phyloP scores from a whole-genome alignment of 768 basidiomycete genomes.

The Termitomyces sp. region DNA sequence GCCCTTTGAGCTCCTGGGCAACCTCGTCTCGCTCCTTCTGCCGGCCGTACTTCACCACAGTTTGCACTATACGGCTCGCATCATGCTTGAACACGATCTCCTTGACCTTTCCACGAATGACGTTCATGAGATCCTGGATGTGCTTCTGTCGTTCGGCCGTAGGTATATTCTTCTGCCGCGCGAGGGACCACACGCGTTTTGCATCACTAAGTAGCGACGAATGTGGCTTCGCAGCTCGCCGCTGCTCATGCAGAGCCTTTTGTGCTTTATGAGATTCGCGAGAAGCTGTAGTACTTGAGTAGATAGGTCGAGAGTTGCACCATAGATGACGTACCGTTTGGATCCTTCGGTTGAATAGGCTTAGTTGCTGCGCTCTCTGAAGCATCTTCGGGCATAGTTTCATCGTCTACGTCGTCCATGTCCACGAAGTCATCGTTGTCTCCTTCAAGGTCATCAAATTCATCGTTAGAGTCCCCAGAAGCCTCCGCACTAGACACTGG shows the following conservation, averaged over 20 bases:
- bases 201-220: slow-evolving; percentile 63
- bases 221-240: slow-evolving; percentile 75
- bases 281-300: slow-evolving; percentile 33
- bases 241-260: slow-evolving; percentile 58
- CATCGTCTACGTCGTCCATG: slow-evolving; percentile 28
- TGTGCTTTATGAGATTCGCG: slow-evolving; percentile 72
- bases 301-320: not conserved
- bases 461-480: slow-evolving; percentile 37
- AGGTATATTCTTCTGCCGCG: slow-evolving; percentile 66
- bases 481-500: slow-evolving; percentile 24
- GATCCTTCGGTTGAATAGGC: slow-evolving; percentile 37
- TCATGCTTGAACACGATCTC: slow-evolving; percentile 91
- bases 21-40: slow-evolving; percentile 75
- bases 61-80: slow-evolving; percentile 82
- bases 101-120: slow-evolving; percentile 75
- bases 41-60: slow-evolving; percentile 75
- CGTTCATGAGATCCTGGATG: slow-evolving; percentile 65
- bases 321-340: slow-evolving; percentile 44
- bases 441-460: slow-evolving; percentile 28
- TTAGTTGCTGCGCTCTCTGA: slow-evolving; percentile 16
- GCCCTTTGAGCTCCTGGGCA: slow-evolving; percentile 77
- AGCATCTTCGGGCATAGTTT: slow-evolving; percentile 25
- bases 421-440: slow-evolving; percentile 26
- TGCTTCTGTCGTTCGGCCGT: slow-evolving; percentile 71
- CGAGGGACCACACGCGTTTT: slow-evolving; percentile 73